These are phyloP conservation scores for Leishmania turanica DNA, from an alignment of 208 protist genomes.

Conservation along the genomic window DNA sequence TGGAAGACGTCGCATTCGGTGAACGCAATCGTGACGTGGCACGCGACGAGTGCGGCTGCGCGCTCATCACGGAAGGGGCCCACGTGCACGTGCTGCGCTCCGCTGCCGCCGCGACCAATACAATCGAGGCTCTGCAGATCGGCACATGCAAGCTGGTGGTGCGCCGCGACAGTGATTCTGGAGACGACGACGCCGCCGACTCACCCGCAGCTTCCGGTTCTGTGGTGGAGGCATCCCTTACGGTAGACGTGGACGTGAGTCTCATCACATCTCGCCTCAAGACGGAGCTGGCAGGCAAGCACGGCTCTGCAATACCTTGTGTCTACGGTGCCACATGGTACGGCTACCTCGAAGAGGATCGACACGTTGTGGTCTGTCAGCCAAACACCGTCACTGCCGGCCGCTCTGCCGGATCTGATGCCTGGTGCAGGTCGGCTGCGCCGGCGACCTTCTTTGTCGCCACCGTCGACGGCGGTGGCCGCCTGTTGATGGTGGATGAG, in stretches of 20 bases:
- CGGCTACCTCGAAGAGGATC: slow-evolving; percentile 42
- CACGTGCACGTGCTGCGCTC: background rate
- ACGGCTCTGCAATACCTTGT: background rate
- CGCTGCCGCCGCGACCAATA: background rate
- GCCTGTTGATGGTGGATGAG: slow-evolving; percentile 27
- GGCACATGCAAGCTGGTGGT: slow-evolving; percentile 2
- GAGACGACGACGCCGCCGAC: background rate
- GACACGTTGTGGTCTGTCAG: slow-evolving; percentile 44
- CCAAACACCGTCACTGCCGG: slow-evolving; percentile 5
- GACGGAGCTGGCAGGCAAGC: slow-evolving; percentile 4
- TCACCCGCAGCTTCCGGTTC: background rate
- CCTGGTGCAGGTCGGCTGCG: background rate
- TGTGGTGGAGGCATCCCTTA: background rate
- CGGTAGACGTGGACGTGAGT: slow-evolving; percentile 6
- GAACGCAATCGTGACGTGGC: background rate
- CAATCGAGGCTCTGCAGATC: background rate
- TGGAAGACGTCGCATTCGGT: background rate
- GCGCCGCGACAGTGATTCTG: background rate
- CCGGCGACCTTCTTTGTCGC: slow-evolving; percentile 37
- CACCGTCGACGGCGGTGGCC: slow-evolving; percentile 44
- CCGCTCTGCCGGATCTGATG: background rate
- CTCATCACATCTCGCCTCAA: slow-evolving; percentile 12
- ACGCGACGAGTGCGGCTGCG: background rate
- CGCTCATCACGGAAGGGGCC: slow-evolving; percentile 1
- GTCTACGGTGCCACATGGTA: slow-evolving; percentile 35